Evolutionary conservation across 371 early-diverging fungal genomes (phyloP).

Genomic region (Aphelidium insulamus): DNA sequence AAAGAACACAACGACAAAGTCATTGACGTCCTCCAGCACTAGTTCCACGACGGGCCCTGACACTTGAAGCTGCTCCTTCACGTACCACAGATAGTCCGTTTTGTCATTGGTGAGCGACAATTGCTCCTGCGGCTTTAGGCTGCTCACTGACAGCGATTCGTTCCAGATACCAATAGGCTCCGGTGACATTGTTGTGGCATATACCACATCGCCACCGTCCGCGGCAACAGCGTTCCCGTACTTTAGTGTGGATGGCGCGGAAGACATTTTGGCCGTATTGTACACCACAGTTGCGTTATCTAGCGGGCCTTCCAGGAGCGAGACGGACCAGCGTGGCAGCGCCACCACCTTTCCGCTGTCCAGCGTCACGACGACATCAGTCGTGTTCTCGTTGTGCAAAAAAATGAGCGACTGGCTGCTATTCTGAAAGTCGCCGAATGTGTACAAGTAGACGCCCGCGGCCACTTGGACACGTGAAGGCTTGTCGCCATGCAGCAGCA

Average conservation of each 20-base stretch:
- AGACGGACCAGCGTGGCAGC: constrained; percentile 9
- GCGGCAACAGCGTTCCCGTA: too few species aligned
- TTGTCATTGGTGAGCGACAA: constrained; percentile 14
- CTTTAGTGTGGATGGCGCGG: too few species aligned
- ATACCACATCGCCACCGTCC: too few species aligned
- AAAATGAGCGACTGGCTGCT: constrained; percentile 9
- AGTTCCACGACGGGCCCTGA: not conserved
- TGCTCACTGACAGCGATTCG: too few species aligned
- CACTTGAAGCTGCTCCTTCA: constrained; percentile 1
- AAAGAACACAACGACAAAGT: constrained; percentile 10
- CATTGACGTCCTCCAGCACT: constrained; percentile 8
- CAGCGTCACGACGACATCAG: constrained; percentile 1
- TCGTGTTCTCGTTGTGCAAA: constrained; percentile 9
- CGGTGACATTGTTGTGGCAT: too few species aligned
- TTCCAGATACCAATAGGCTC: too few species aligned
- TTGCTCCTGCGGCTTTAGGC: constrained; percentile 17
- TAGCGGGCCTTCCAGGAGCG: not conserved
- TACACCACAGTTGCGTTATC: too few species aligned
- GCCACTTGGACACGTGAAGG: constrained; percentile 1
- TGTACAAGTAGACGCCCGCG: not conserved
- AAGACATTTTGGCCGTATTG: too few species aligned
- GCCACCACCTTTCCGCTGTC: constrained; percentile 1
- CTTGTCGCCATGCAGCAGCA: constrained; percentile 4
- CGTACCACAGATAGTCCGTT: constrained; percentile 27
- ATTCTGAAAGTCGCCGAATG: constrained; percentile 5